A percentile compares a stretch with the other conserved stretches of the same genome.
Evolutionary conservation across 2,329 filamentous ascomycete species (phyloP).

Genomic region (Calonectria multiphialidica): DNA sequence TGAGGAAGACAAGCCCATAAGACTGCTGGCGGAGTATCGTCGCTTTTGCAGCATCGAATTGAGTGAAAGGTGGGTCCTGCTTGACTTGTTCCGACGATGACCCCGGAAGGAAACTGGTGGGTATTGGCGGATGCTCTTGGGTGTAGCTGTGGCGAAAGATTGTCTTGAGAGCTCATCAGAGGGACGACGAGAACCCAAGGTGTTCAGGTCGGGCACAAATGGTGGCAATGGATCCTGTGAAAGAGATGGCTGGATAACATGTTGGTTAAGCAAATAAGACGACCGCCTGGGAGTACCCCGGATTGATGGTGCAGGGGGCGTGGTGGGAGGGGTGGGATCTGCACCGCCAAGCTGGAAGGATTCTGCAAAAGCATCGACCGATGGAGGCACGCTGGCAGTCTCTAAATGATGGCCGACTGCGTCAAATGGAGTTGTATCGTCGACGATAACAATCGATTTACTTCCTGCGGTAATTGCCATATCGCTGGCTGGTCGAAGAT

Average conservation of each 20-base stretch:
- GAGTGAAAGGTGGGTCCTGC: slow-evolving; percentile 61
- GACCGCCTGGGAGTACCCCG: slow-evolving; percentile 64
- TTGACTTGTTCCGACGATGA: slow-evolving; percentile 61
- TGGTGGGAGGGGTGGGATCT: slow-evolving; percentile 72
- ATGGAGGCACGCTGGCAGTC: slow-evolving; percentile 56
- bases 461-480: slow-evolving; percentile 80
- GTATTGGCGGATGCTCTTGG: slow-evolving; percentile 41
- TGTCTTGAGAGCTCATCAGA: slow-evolving; percentile 49
- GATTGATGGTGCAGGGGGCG: slow-evolving; percentile 62
- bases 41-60: slow-evolving; percentile 66
- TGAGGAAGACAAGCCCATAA: slow-evolving; percentile 62
- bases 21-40: slow-evolving; percentile 72
- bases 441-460: slow-evolving; percentile 90
- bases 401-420: slow-evolving; percentile 64
- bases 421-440: slow-evolving; percentile 69
- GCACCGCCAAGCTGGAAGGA: slow-evolving; percentile 61
- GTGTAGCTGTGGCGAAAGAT: slow-evolving; percentile 44
- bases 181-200: slow-evolving; percentile 47
- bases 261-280: slow-evolving; percentile 66
- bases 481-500: slow-evolving; percentile 61
- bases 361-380: slow-evolving; percentile 67
- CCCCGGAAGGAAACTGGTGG: slow-evolving; percentile 48
- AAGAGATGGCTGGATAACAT: slow-evolving; percentile 51
- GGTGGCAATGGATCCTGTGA: slow-evolving; percentile 58
- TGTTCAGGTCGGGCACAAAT: slow-evolving; percentile 60